These are phyloP conservation scores for Termitomyces titanicus DNA, from an alignment of 768 basidiomycete species.

Conservation along the genomic window DNA sequence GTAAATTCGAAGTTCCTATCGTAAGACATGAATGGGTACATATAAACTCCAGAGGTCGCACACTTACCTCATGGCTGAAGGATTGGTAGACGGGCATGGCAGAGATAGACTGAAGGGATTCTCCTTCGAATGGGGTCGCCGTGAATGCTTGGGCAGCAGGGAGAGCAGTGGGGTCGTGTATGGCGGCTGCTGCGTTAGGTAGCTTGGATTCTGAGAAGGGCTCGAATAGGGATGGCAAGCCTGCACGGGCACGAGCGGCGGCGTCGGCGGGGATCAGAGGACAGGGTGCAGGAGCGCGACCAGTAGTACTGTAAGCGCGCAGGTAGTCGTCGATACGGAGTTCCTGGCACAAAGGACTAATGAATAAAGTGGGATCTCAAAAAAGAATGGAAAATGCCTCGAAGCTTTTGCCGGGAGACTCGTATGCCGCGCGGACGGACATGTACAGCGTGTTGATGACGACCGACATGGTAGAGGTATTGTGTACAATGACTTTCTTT, in stretches of 20 bases:
- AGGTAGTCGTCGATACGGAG: conserved; percentile 52
- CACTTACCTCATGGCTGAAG: conserved; percentile 42
- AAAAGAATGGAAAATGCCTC: conserved; percentile 20
- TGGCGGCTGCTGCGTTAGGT: conserved; percentile 7
- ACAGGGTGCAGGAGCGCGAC: conserved; percentile 43
- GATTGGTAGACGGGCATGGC: conserved; percentile 29
- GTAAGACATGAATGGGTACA: neutral
- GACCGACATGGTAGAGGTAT: too few species aligned
- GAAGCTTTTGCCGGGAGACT: conserved; percentile 23
- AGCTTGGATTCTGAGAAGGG: conserved; percentile 25
- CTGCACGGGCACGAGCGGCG: conserved; percentile 37
- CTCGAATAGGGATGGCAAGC: conserved; percentile 49
- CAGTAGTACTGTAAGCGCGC: conserved; percentile 41
- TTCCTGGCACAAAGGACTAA: conserved; percentile 56
- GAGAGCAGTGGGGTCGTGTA: conserved; percentile 18
- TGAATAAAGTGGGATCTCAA: neutral
- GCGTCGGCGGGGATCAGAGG: conserved; percentile 44
- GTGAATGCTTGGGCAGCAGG: conserved; percentile 20
- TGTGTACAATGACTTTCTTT: too few species aligned
- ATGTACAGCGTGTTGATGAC: conserved; percentile 16
- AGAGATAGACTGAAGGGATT: conserved; percentile 35
- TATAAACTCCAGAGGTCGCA: neutral
- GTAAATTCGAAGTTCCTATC: conserved; percentile 39
- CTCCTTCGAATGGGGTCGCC: conserved; percentile 10
- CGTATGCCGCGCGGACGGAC: conserved; percentile 20